These are phyloP conservation scores for Verticillium tricorpus DNA, from an alignment of 2,329 filamentous ascomycete genomes.

Conservation along the genomic window DNA sequence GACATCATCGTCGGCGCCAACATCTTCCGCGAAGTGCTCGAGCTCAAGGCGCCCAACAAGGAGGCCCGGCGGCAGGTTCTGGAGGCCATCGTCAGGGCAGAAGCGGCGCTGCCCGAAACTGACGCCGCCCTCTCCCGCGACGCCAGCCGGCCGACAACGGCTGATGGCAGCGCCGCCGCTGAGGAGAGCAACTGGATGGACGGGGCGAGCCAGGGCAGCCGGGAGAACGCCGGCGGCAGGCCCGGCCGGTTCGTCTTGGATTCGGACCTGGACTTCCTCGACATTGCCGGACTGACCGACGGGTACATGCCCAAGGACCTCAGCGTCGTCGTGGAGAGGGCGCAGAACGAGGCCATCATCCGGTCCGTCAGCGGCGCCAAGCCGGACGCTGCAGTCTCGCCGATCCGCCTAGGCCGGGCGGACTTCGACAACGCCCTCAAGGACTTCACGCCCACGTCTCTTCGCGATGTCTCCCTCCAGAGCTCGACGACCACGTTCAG, in stretches of 20 bases:
- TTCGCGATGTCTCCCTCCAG: constrained; percentile 91
- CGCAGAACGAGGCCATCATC: constrained; percentile 88
- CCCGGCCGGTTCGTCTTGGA: constrained; percentile 68
- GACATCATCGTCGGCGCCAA: constrained; percentile 87
- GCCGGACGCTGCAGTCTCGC: constrained; percentile 33
- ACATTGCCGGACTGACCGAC: constrained; percentile 89
- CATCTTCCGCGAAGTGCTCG: constrained; percentile 85
- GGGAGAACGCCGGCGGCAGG: constrained; percentile 25
- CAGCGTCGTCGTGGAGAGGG: constrained; percentile 76
- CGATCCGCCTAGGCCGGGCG: constrained; percentile 60
- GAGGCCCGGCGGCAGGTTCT: constrained; percentile 80
- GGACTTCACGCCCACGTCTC: constrained; percentile 90
- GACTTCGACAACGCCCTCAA: constrained; percentile 85
- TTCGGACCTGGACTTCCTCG: constrained; percentile 78
- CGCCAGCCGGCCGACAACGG: constrained; percentile 53
- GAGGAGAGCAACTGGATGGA: constrained; percentile 71
- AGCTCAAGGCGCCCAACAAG: constrained; percentile 87
- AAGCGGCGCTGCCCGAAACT: constrained; percentile 34
- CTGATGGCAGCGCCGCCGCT: constrained; percentile 46
- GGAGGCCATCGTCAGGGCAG: constrained; percentile 66
- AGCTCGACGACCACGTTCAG: constrained; percentile 89
- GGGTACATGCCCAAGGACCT: constrained; percentile 98
- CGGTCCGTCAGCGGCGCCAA: constrained; percentile 61
- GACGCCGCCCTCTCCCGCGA: constrained; percentile 26
- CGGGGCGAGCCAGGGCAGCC: constrained; percentile 55